Percentiles rank a stretch among this genome's conserved stretches.
These are phyloP conservation scores for Mortierella sp. DNA, from an alignment of 371 early-diverging fungal genomes.

Conservation along the genomic window DNA sequence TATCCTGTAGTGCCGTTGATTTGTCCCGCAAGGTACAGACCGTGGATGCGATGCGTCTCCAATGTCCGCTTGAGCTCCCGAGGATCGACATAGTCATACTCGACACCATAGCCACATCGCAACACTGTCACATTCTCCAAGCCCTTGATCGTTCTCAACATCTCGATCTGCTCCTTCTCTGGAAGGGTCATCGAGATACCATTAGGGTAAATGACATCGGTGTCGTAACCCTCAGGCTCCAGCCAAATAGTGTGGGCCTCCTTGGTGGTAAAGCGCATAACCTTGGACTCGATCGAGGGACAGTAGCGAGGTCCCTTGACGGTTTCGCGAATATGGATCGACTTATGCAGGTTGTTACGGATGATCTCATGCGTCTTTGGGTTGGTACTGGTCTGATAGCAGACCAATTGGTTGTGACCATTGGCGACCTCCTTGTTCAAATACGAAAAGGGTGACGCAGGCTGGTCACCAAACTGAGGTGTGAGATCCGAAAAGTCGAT, in stretches of 20 bases:
- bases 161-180: slow-evolving; percentile 79
- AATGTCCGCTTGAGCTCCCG: slow-evolving; percentile 83
- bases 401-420: slow-evolving; percentile 72
- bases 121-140: slow-evolving; percentile 85
- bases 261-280: slow-evolving; percentile 80
- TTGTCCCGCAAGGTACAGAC: slow-evolving; percentile 89
- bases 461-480: slow-evolving; percentile 82
- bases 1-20: slow-evolving; percentile 94
- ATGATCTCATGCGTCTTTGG: slow-evolving; percentile 78
- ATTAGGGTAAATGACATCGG: slow-evolving; percentile 84
- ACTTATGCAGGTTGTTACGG: slow-evolving; percentile 80
- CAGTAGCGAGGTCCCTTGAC: slow-evolving; percentile 92
- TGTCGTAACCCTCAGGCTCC: slow-evolving; percentile 87
- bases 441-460: slow-evolving; percentile 86
- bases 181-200: slow-evolving; percentile 91
- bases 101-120: slow-evolving; percentile 84
- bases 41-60: slow-evolving; percentile 84
- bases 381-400: slow-evolving; percentile 87
- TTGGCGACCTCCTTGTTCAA: slow-evolving; percentile 63
- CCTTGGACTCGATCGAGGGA: slow-evolving; percentile 89
- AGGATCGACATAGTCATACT: slow-evolving; percentile 91
- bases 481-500: slow-evolving; percentile 79
- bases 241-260: slow-evolving; percentile 84
- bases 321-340: slow-evolving; percentile 88
- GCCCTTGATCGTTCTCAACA: slow-evolving; percentile 83